Conservation (phyloP, 305 asterid species). For the Coffea humblotiana region DNA sequence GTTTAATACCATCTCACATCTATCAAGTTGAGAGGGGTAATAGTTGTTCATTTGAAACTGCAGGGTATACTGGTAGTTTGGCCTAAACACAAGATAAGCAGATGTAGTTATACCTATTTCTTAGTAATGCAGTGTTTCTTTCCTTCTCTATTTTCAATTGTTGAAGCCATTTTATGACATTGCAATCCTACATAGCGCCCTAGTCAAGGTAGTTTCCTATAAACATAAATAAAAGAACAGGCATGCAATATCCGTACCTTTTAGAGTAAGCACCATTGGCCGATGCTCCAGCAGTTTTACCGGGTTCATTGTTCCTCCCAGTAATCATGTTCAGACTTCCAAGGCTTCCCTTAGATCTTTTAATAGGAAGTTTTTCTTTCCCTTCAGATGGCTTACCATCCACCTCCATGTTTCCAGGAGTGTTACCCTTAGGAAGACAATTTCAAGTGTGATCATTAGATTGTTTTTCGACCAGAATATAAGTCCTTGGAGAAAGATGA, state of each 20-base stretch:
- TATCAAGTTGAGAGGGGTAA: neutral
- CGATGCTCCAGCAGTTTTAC: slow-evolving; percentile 58
- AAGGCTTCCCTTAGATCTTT: slow-evolving; percentile 87
- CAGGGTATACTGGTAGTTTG: neutral
- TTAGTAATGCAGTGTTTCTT: neutral
- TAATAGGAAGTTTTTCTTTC: slow-evolving; percentile 85
- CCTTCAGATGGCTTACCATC: slow-evolving; percentile 77
- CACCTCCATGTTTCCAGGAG: slow-evolving; percentile 62
- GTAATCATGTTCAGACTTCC: slow-evolving; percentile 86
- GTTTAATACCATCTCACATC: neutral
- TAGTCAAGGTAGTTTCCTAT: neutral
- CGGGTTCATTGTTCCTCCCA: slow-evolving; percentile 66
- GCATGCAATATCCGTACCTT: slow-evolving; percentile 45
- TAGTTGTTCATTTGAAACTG: neutral
- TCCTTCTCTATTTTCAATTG: neutral
- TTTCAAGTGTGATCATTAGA: neutral
- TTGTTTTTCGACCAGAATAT: neutral
- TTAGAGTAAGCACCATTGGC: slow-evolving; percentile 71
- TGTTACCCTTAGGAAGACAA: slow-evolving; percentile 47
- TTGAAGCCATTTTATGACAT: neutral
- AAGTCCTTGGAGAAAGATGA: slow-evolving; percentile 4
- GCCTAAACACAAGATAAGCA: neutral
- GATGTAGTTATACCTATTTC: neutral
- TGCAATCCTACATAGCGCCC: neutral
- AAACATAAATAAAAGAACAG: neutral